Base-by-base conservation (phyloP, 345 rosid genomes). In the Boechera stricta region DNA sequence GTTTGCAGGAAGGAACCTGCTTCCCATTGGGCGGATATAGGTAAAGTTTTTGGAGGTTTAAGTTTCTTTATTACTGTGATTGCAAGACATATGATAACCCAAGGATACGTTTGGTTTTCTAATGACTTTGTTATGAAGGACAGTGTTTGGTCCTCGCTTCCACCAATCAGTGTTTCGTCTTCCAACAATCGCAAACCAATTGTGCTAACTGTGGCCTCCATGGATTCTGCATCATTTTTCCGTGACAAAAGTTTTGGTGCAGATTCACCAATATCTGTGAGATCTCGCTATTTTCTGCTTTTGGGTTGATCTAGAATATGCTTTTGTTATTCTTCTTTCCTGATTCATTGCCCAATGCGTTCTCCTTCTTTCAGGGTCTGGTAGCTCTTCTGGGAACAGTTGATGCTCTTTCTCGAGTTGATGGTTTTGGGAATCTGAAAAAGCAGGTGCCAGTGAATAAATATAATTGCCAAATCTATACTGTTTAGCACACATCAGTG, bases 61-160 rank as follows among this genome's bases (percentile, higher is more conserved):
- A 10, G 24, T 26, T 42, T 42, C 63, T 56, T 32, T 10, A 69
- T 5, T 55, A 39, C 73, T 61, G 53, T 64, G 15, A 44, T 35
- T 70, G 65, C 3, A 44, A 51, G 64, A 49, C 49, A 21, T 65
- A 55, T 35, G 26, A 32, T 47, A 24, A 65, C 21, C 15, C 64
- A 63, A 13, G 31, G 42, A 42, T 11, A 32, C 9, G 52, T 74
- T 81, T 69, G 73, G 80, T 71, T 76, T 62, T 51, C 73, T 76
- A 83, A 47, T 57, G 69, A 80, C 64, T 73, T 84, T 53, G 79
- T 85, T 81, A 52, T 91, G 90, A 89, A 87, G 86, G 85, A 87
- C 98, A 95, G 99, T 86, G 99, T 95, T 82, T 95, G 96, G 99
- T 95, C 99, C 73, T 87, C 98, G 7, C 87, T 95, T 78, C 98